Conservation (phyloP, 345 rosid species). For the Salix udensis region DNA sequence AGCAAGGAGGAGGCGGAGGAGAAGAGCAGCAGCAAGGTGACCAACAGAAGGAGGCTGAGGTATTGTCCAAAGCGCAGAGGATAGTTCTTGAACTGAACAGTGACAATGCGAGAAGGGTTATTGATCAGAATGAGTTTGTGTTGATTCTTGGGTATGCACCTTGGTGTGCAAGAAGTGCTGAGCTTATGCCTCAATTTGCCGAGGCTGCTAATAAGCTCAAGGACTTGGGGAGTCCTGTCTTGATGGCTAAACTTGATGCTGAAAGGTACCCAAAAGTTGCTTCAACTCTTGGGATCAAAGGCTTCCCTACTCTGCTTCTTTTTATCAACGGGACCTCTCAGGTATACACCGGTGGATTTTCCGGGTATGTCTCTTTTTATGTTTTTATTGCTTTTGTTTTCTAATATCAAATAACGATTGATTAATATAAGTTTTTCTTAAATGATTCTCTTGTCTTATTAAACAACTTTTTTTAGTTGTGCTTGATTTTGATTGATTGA, state of each 20-base stretch:
- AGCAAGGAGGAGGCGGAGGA: conserved; percentile 31
- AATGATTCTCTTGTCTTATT: not conserved
- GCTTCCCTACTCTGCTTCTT: conserved; percentile 76
- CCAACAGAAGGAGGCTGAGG: conserved; percentile 57
- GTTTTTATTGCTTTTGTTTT: not conserved
- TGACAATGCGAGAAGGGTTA: conserved; percentile 47
- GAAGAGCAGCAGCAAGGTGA: conserved; percentile 25
- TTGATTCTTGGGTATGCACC: conserved; percentile 83
- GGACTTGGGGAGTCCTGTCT: conserved; percentile 51
- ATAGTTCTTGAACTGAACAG: conserved; percentile 65
- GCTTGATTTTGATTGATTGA: conserved; percentile 4
- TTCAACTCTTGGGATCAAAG: conserved; percentile 55
- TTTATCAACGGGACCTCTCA: conserved; percentile 69
- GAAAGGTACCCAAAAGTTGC: conserved; percentile 71
- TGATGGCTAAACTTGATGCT: conserved; percentile 85
- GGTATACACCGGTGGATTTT: conserved; percentile 65
- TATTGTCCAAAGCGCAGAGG: conserved; percentile 70
- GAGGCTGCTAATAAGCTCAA: conserved; percentile 74
- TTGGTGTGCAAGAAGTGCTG: conserved; percentile 86
- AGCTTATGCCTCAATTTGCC: conserved; percentile 80
- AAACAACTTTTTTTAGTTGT: not conserved
- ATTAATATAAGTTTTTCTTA: not conserved
- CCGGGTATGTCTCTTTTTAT: conserved; percentile 46
- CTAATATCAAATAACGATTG: not conserved
- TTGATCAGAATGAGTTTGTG: conserved; percentile 56